Conservation (phyloP, 106 monocot genomes). For the Triglochin maritima region DNA sequence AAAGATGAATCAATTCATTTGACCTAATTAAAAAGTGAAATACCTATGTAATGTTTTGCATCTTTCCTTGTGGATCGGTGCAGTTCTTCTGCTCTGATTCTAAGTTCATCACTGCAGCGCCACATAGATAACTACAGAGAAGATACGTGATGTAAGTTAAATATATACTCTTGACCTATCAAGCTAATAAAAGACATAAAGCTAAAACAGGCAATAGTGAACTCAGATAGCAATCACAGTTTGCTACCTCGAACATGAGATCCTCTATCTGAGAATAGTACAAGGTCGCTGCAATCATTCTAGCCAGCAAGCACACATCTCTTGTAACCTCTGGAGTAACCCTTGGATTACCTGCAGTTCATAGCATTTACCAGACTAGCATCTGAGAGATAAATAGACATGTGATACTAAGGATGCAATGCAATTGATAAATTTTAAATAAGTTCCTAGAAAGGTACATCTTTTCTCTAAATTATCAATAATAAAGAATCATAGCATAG, state of each 20-base stretch:
- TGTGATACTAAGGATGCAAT: neutral
- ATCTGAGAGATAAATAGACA: neutral
- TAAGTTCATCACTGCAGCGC: slow-evolving; percentile 85
- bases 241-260: slow-evolving; percentile 90
- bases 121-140: slow-evolving; percentile 88
- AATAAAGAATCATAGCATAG: no score
- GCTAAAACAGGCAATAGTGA: neutral
- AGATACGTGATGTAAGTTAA: neutral
- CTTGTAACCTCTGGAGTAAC: slow-evolving; percentile 99
- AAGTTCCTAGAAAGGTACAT: neutral
- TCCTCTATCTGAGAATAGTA: slow-evolving; percentile 98
- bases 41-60: slow-evolving; percentile 98
- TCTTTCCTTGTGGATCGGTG: slow-evolving; percentile 55
- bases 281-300: slow-evolving; percentile 96
- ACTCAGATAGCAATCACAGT: neutral
- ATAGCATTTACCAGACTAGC: neutral
- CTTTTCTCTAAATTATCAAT: no score
- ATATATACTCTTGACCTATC: neutral
- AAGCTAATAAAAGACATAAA: neutral
- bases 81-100: slow-evolving; percentile 50
- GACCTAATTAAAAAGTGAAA: neutral
- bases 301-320: slow-evolving; percentile 95
- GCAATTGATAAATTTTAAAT: neutral
- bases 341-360: slow-evolving; percentile 78
- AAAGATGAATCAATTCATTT: neutral